These are phyloP conservation scores for Chrysophaeum taylorii DNA, from an alignment of 352 stramenopile genomes.

Conservation along the genomic window DNA sequence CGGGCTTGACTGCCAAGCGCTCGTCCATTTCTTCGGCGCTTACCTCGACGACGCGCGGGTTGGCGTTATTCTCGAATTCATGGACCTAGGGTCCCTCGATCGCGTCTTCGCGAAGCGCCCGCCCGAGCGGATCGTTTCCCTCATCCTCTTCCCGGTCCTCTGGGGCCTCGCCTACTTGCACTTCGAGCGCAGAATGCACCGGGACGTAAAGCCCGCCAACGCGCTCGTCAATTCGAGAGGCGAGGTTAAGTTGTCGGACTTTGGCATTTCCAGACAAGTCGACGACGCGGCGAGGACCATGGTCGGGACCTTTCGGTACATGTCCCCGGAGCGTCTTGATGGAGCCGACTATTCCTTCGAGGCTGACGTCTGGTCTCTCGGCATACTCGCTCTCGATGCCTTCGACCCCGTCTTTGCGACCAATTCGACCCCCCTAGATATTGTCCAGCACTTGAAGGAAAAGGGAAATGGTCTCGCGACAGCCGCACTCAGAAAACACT, in stretches of 20 bases:
- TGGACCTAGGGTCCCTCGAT: slow-evolving; percentile 73
- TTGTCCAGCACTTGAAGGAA: neutral
- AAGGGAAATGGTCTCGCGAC: neutral
- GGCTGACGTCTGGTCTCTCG: slow-evolving; percentile 66
- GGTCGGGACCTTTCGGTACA: slow-evolving; percentile 64
- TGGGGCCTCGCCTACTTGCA: slow-evolving; percentile 85
- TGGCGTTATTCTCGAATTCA: slow-evolving; percentile 77
- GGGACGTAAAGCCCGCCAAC: slow-evolving; percentile 94
- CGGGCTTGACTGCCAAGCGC: slow-evolving; percentile 40
- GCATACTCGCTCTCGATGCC: slow-evolving; percentile 73
- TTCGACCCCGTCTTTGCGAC: neutral
- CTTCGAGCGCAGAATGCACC: slow-evolving; percentile 74
- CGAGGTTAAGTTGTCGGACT: slow-evolving; percentile 91
- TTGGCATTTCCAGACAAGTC: slow-evolving; percentile 68
- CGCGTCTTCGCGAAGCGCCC: slow-evolving; percentile 58
- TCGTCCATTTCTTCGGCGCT: slow-evolving; percentile 72
- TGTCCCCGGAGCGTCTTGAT: slow-evolving; percentile 60
- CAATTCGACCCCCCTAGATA: neutral
- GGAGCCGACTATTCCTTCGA: slow-evolving; percentile 45
- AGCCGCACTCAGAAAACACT: neutral
- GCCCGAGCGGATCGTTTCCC: slow-evolving; percentile 66
- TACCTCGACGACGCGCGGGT: slow-evolving; percentile 61
- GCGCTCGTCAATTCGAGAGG: slow-evolving; percentile 71
- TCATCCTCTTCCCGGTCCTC: slow-evolving; percentile 81
- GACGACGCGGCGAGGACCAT: slow-evolving; percentile 65